Base-by-base conservation (phyloP, 1,284 basidiomycete genomes). In the Peniophora sp. region DNA sequence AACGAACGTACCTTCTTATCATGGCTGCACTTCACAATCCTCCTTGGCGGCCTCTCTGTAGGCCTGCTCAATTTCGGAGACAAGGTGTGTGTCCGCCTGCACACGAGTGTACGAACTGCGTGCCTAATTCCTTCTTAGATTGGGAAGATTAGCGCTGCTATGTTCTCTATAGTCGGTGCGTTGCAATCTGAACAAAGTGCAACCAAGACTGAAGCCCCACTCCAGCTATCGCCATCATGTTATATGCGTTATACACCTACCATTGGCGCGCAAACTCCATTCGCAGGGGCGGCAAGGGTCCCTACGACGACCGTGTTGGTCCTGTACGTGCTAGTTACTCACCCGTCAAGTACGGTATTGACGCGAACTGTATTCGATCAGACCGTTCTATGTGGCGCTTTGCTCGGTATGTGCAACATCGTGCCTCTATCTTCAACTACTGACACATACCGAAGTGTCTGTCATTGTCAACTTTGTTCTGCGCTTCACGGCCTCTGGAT, bases 11-110 rank as follows among this genome's bases (percentile, higher is more conserved):
- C 94, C 2, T 97, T 97, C 70, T 76, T 97, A 46, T 95, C 92
- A 78, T 97, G 94, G 94, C 78, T 95, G 53, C 91, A 95, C 69
- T 95, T 95, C 66, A 92, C 93, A 34, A 92, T 97, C 67, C 91
- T 97, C 53, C 82, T 97, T 14, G 94, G 94, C 44, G 87, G 94
- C 55, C 78, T 97, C 44, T 89, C 93, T 1, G 92, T 97, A n/a
- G 95, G 95, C n/a, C 71, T 97, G 55, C 75, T 97, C 59, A 97
- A 97, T 69, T 97, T 97, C 71, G 94, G 94, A 55, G 94, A 97
- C 69, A 90, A 89, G 76, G 91, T 86, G 51, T 51, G 74, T 62
- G 24, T 24, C 24, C 48, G 14, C 47, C 10, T 38, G 12, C 44
- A 5, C 43, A 14, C 19, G 35, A n/a, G 49, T 50, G 52, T 19